These are phyloP conservation scores for Astragalus membranaceus DNA, from an alignment of 306 rosid species.

Conservation along the genomic window DNA sequence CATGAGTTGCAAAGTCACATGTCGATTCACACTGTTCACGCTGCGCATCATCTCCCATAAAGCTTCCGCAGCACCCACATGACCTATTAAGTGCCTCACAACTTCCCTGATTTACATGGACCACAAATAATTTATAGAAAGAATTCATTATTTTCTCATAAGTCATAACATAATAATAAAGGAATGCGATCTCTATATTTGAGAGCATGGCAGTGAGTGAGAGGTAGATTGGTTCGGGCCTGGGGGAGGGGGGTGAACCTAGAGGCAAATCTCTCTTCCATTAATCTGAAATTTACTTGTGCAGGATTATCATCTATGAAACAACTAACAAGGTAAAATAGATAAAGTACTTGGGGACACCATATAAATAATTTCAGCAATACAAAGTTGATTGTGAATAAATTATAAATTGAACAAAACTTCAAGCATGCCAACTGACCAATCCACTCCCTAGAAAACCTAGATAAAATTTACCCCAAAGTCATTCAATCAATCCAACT, in stretches of 20 bases:
- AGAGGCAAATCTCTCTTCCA: neutral
- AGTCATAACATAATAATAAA: neutral
- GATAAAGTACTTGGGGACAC: neutral
- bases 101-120: slow-evolving; percentile 57
- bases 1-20: slow-evolving; percentile 76
- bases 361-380: neutral
- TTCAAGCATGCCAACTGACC: slow-evolving; percentile 11
- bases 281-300: neutral
- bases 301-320: neutral
- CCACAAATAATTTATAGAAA: neutral
- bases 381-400: neutral
- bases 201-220: neutral
- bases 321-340: neutral
- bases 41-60: slow-evolving; percentile 53
- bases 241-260: neutral
- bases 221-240: no score
- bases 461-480: neutral
- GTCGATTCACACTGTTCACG: slow-evolving; percentile 72
- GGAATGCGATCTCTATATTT: neutral
- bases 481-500: slow-evolving; percentile 1
- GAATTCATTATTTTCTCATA: neutral
- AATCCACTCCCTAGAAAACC: neutral
- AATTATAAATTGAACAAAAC: slow-evolving; percentile 4
- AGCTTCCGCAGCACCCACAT: slow-evolving; percentile 84
- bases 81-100: slow-evolving; percentile 67